phyloP scores from a whole-genome alignment of 108 stramenopile species.

The Nannochloropsis salina region DNA sequence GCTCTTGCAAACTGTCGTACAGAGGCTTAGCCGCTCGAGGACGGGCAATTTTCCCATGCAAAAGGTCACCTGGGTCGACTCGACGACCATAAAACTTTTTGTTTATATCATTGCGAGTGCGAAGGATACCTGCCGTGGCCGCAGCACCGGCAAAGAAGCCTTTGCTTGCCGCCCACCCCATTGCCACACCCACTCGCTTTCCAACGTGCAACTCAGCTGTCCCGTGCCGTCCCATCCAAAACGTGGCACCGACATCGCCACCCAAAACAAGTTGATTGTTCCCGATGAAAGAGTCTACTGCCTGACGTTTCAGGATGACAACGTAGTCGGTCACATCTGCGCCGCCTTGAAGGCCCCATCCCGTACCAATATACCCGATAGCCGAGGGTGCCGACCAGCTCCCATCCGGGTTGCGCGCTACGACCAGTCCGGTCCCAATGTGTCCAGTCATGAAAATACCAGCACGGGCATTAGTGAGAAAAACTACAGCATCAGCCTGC shows the following conservation, averaged over 20 bases:
- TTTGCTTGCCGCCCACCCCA: neutral
- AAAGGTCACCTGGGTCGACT: neutral
- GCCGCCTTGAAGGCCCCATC: constrained; percentile 53
- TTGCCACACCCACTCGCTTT: neutral
- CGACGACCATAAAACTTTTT: constrained; percentile 9
- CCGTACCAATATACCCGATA: constrained; percentile 36
- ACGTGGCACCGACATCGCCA: neutral
- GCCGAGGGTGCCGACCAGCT: constrained; percentile 54
- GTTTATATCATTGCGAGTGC: neutral
- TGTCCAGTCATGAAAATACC: constrained; percentile 52
- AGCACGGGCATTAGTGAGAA: constrained; percentile 34
- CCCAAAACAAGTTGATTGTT: neutral
- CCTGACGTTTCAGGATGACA: constrained; percentile 4
- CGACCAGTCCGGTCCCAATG: constrained; percentile 50
- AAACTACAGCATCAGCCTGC: constrained; percentile 19
- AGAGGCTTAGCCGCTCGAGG: neutral
- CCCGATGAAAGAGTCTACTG: neutral
- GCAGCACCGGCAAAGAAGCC: neutral
- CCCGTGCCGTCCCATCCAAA: constrained; percentile 8
- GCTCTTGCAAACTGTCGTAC: neutral
- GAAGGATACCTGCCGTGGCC: constrained; percentile 8
- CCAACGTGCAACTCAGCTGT: neutral
- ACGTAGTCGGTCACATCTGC: constrained; percentile 48
- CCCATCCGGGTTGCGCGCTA: constrained; percentile 45
- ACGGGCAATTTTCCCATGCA: neutral